Base-by-base conservation (phyloP, 2,329 filamentous ascomycete genomes). In the Exophiala sideris region DNA sequence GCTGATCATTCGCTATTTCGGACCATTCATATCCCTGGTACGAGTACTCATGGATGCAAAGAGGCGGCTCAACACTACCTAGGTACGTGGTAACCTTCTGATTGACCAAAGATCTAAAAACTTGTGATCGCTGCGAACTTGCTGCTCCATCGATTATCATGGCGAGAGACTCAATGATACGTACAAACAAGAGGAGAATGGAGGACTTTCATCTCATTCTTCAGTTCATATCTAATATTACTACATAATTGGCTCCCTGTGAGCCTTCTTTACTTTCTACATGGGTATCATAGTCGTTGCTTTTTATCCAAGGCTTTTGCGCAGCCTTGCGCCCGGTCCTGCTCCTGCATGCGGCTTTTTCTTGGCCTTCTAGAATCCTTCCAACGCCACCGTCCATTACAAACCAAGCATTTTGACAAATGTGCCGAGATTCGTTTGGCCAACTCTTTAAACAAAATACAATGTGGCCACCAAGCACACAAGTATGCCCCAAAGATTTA, bases 341-440 rank as follows among this genome's bases (percentile, higher is more conserved):
- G 32, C 42, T 18, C 32, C 18, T 20, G 16, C 9, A 21, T 7
- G 11, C 49, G 32, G 12, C 20, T n/a, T 32, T 24, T 39, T 36
- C 41, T 24, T 41, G 39, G 34, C 41, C 47, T 51, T 47, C 48
- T 51, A 35, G 33, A 45, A 52, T 48, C 48, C 39, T 48, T 48
- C 47, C 29, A 52, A 45, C 53, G 48, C 53, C 53, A 56, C 52
- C 32, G 12, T 47, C 41, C 35, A 50, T 47, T 41, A 11, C 35
- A 51, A 38, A 35, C 35, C 36, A 12, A 16, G 38, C 44, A 34
- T 24, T 48, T 48, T 52, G 53, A 56, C 53, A 56, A 56, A 56
- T 52, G 45, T 33, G 18, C 10, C 41, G 3, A 9, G 29, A 24
- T 14, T 44, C 16, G 20, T 48, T 18, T 11, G 5, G 16, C 16